phyloP scores from a whole-genome alignment of 2,329 filamentous ascomycete genomes.

The Microcera coccophila region DNA sequence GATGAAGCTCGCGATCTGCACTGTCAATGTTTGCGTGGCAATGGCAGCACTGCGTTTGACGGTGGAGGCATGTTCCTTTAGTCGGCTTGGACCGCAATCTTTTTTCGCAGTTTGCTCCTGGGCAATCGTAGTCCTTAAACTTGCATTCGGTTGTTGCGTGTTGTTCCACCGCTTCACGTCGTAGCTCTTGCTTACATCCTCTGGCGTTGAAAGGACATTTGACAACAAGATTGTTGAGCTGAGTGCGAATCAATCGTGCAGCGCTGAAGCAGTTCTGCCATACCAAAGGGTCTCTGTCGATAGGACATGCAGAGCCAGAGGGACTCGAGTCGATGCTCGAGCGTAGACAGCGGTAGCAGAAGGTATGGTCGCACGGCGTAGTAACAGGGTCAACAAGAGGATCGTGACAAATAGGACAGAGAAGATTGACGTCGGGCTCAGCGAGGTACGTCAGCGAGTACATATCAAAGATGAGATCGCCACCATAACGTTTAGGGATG shows the following conservation, averaged over 20 bases:
- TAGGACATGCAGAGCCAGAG: slow-evolving; percentile 48
- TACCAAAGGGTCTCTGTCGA: slow-evolving; percentile 49
- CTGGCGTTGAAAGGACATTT: slow-evolving; percentile 52
- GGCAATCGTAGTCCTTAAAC: slow-evolving; percentile 54
- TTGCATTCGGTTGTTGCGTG: slow-evolving; percentile 57
- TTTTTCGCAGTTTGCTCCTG: slow-evolving; percentile 49
- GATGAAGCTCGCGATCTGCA: slow-evolving; percentile 36
- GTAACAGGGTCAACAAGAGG: slow-evolving; percentile 59
- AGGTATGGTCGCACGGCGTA: slow-evolving; percentile 61
- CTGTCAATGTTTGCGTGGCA: slow-evolving; percentile 50
- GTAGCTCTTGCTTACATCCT: slow-evolving; percentile 49
- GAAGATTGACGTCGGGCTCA: slow-evolving; percentile 44
- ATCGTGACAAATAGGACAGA: slow-evolving; percentile 56
- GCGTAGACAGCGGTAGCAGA: slow-evolving; percentile 56
- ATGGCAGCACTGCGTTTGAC: slow-evolving; percentile 47
- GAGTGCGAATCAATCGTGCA: slow-evolving; percentile 51
- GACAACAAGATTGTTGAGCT: slow-evolving; percentile 57
- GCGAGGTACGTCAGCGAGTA: slow-evolving; percentile 42
- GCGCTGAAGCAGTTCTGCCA: slow-evolving; percentile 41
- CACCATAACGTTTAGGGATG: slow-evolving; percentile 37
- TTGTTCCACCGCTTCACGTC: slow-evolving; percentile 51
- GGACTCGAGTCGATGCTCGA: slow-evolving; percentile 39
- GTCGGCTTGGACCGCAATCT: slow-evolving; percentile 49
- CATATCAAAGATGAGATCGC: slow-evolving; percentile 42
- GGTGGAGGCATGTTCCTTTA: slow-evolving; percentile 54